Percentiles rank a stretch among this genome's conserved stretches.
These are phyloP conservation scores for Micractinium conductrix DNA, from an alignment of 139 green algal genomes.

Conservation along the genomic window DNA sequence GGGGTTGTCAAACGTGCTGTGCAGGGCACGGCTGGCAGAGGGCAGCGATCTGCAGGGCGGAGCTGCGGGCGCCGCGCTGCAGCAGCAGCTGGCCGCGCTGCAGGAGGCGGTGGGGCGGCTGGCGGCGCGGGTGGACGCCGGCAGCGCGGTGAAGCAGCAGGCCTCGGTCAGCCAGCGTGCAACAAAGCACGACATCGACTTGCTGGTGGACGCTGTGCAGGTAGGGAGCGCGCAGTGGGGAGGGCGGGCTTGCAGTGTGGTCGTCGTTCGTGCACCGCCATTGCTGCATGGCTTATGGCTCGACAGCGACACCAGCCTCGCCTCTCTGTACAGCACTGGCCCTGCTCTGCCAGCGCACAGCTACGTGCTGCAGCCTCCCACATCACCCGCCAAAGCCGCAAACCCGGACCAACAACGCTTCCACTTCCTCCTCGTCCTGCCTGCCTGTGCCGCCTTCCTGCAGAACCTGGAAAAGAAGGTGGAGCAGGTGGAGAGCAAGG, in stretches of 20 bases:
- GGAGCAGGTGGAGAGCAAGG: neutral
- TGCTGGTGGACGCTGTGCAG: constrained; percentile 23
- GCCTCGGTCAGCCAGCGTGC: neutral
- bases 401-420: too few species aligned
- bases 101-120: neutral
- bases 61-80: neutral
- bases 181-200: neutral
- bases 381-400: neutral
- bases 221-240: neutral
- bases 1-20: too few species aligned
- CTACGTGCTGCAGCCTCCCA: neutral
- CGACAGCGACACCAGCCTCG: too few species aligned
- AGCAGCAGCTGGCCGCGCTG: neutral
- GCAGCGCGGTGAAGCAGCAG: neutral
- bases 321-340: neutral
- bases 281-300: too few species aligned
- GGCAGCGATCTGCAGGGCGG: neutral
- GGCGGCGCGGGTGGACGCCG: neutral
- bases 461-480: constrained; percentile 15
- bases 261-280: too few species aligned
- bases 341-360: neutral
- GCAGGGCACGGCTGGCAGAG: neutral
- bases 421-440: too few species aligned
- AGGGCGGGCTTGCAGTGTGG: too few species aligned
- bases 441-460: too few species aligned